Evolutionary conservation across 1,284 basidiomycete species (phyloP).

Genomic region (Cryptococcus wingfieldii): DNA sequence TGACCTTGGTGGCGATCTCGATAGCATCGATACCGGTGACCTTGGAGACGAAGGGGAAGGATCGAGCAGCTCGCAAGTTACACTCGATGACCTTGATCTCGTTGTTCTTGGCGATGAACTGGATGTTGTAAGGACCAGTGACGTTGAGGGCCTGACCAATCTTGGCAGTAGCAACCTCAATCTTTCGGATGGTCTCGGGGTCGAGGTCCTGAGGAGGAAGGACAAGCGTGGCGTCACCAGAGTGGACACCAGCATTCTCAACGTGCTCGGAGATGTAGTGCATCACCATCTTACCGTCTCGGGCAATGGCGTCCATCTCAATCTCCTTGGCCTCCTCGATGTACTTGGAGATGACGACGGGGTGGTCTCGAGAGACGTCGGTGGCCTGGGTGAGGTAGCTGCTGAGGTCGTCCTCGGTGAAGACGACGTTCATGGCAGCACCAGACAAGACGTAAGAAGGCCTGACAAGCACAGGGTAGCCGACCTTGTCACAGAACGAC

Average conservation of each 20-base stretch:
- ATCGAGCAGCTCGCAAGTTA: slow-evolving; percentile 93
- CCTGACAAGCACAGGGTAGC: slow-evolving; percentile 93
- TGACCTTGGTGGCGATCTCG: slow-evolving; percentile 81
- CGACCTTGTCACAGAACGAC: slow-evolving; percentile 80
- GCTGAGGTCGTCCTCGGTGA: slow-evolving; percentile 81
- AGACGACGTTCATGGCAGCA: slow-evolving; percentile 99
- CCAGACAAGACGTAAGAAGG: slow-evolving; percentile 98
- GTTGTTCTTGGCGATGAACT: slow-evolving; percentile 85
- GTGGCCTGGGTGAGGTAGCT: slow-evolving; percentile 93
- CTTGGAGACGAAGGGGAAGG: slow-evolving; percentile 99
- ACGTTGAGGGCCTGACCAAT: slow-evolving; percentile 93
- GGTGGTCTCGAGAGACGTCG: slow-evolving; percentile 91
- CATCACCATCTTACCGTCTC: slow-evolving; percentile 86
- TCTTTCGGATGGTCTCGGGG: slow-evolving; percentile 67
- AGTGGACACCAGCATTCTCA: slow-evolving; percentile 98
- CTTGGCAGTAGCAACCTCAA: slow-evolving; percentile 92
- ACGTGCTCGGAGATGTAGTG: slow-evolving; percentile 98
- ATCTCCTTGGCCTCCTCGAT: slow-evolving; percentile 98
- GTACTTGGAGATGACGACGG: slow-evolving; percentile 97
- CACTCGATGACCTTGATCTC: slow-evolving; percentile 96
- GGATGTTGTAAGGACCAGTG: slow-evolving; percentile 99
- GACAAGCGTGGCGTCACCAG: slow-evolving; percentile 95
- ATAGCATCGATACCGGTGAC: slow-evolving; percentile 97
- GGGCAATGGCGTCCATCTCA: slow-evolving; percentile 94
- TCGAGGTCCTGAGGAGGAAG: slow-evolving; percentile 89